Evolutionary conservation across 768 basidiomycete genomes (phyloP).

Genomic region (Naganishia antarctica): DNA sequence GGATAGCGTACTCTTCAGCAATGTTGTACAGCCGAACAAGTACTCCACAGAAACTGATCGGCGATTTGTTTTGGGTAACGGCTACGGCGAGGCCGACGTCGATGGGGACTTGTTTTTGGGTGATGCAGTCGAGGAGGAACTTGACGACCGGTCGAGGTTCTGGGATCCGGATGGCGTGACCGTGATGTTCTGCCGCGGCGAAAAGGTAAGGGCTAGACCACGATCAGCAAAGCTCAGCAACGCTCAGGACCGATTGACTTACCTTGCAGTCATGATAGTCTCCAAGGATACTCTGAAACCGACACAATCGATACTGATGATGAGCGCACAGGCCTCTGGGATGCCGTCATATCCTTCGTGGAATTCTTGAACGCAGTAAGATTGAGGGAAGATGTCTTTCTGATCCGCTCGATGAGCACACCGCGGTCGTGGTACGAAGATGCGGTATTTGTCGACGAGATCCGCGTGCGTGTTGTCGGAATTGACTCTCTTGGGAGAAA

Average conservation of each 20-base stretch:
- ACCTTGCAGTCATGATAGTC: not conserved
- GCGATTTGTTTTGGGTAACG: not conserved
- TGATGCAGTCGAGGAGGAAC: not conserved
- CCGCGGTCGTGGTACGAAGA: no score
- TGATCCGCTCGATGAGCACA: no score
- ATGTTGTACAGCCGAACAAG: not conserved
- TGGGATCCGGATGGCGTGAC: not conserved
- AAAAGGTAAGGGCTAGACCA: no score
- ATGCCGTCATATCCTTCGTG: no score
- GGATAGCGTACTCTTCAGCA: not conserved
- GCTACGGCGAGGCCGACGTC: not conserved
- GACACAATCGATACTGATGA: no score
- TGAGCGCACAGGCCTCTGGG: no score
- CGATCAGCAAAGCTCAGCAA: not conserved
- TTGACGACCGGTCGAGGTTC: not conserved
- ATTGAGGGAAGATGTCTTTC: no score
- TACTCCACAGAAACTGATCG: not conserved
- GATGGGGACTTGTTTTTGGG: not conserved
- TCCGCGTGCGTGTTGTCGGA: no score
- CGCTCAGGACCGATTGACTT: not conserved
- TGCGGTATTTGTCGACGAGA: no score
- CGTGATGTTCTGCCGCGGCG: not conserved
- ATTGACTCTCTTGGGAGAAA: no score
- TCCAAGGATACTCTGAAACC: no score
- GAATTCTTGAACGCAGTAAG: no score